Base-by-base conservation (phyloP, 306 rosid genomes). In the Vigna mungo region DNA sequence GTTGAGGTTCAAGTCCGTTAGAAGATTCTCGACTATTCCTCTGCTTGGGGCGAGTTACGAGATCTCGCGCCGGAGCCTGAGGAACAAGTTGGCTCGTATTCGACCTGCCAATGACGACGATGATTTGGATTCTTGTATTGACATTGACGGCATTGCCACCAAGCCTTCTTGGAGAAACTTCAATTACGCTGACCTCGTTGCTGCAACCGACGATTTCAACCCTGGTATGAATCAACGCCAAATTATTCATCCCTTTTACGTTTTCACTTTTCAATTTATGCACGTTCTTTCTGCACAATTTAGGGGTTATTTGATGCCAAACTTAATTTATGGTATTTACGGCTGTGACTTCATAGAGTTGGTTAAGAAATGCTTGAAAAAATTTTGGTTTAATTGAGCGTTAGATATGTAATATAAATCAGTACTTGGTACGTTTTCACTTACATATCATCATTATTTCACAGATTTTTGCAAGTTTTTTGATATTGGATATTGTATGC, bases 91-190 rank as follows among this genome's bases (percentile, higher is more conserved):
- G 78, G 83, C 87, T 11, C 71, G 94, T 39, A 86, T 86, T 71
- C 75, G 88, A 32, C 74, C 80, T 51, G 51, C 86, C 10, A 51
- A 32, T 2, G 73, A 39, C 0, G 74, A 63, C 2, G 80, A 76
- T 7, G 51, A 37, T 15, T 30, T 54, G 9, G 93, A 82, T 44
- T 87, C 61, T 9, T 10, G 11, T 0, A 65, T 78, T 39, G 86
- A 78, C 56, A 16, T 79, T 17, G 68, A 51, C 1, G 84, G 74
- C 3, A 44, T 84, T 78, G 39, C 88, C 0, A 52, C 84, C 1
- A 93, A 90, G 51, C 87, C 97, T 3, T 84, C 94, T 0, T 93
- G 96, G 97, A 84, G 81, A 74, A 89, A 76, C 79, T 93, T 85
- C 56, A 75, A 25, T 14, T 84, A 70, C 59, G 73, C 85, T 0